These are phyloP conservation scores for Auriscalpium vulgare DNA, from an alignment of 768 basidiomycete species.

Conservation along the genomic window DNA sequence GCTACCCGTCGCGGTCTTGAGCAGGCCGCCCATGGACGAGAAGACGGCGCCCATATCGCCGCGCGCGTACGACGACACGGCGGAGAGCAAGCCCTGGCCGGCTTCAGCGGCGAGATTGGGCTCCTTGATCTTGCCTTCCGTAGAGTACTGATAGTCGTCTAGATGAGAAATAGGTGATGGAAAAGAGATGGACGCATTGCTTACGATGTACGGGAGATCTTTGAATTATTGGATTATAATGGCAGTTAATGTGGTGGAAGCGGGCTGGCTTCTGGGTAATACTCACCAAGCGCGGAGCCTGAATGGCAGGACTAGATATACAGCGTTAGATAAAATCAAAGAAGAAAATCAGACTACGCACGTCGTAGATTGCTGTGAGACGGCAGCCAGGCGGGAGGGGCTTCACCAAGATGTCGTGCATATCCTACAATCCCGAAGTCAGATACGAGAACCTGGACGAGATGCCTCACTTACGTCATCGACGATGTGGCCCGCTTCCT, in stretches of 20 bases:
- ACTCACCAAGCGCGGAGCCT: constrained; percentile 35
- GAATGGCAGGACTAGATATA: constrained; percentile 36
- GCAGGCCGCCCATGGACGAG: constrained; percentile 60
- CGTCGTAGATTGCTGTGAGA: constrained; percentile 53
- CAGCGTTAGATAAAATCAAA: neutral
- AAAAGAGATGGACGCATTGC: neutral
- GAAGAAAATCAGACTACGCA: constrained; percentile 22
- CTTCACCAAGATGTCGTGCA: constrained; percentile 40
- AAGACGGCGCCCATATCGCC: constrained; percentile 80
- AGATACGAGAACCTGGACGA: neutral
- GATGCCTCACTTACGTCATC: constrained; percentile 48
- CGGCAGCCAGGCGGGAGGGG: constrained; percentile 61
- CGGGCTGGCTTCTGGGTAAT: neutral
- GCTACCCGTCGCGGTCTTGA: constrained; percentile 67
- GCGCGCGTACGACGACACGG: constrained; percentile 65
- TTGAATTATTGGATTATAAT: neutral
- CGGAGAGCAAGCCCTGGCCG: constrained; percentile 76
- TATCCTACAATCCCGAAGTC: constrained; percentile 19
- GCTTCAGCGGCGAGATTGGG: constrained; percentile 85
- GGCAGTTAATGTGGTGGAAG: neutral
- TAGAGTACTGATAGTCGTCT: constrained; percentile 58
- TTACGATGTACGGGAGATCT: constrained; percentile 31
- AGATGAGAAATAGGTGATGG: neutral
- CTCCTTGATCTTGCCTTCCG: constrained; percentile 92
- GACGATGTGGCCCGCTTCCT: constrained; percentile 66